Conservation (phyloP, 108 stramenopile species). For the Craspedostauros australis region DNA sequence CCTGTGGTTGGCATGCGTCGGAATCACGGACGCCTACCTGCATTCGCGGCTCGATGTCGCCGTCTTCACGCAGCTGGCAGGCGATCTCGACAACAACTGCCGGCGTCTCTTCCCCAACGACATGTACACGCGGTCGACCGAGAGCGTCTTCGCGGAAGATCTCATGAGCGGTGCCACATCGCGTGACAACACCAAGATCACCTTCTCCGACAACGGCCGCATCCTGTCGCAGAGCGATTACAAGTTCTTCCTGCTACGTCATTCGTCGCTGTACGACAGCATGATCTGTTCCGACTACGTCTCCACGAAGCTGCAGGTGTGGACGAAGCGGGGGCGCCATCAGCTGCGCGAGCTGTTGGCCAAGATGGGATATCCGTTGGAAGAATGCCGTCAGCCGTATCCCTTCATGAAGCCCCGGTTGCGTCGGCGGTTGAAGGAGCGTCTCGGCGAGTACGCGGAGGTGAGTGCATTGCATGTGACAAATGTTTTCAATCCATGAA, state of each 20-base stretch:
- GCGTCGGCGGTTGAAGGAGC: conserved; percentile 53
- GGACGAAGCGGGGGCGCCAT: conserved; percentile 50
- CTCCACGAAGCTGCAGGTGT: conserved; percentile 59
- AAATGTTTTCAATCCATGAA: background rate
- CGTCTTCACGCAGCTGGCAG: conserved; percentile 52
- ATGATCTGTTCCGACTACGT: conserved; percentile 73
- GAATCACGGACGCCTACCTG: conserved; percentile 73
- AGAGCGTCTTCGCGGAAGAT: conserved; percentile 71
- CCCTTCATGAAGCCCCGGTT: conserved; percentile 69
- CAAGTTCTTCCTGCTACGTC: conserved; percentile 75
- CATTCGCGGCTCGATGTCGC: conserved; percentile 62
- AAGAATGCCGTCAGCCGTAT: conserved; percentile 75
- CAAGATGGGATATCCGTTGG: conserved; percentile 83
- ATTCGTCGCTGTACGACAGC: conserved; percentile 70
- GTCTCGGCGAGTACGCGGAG: conserved; percentile 51
- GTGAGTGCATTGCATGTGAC: conserved; percentile 25
- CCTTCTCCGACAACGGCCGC: conserved; percentile 66
- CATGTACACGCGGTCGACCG: conserved; percentile 43
- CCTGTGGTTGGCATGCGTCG: conserved; percentile 81
- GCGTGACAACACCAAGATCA: conserved; percentile 46
- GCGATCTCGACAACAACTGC: conserved; percentile 46
- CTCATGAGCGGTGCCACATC: conserved; percentile 8
- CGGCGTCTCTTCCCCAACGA: conserved; percentile 60
- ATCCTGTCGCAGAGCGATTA: conserved; percentile 65
- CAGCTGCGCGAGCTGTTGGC: conserved; percentile 74